Conservation (phyloP, 2,329 filamentous ascomycete genomes). For the Scedosporium dehoogii region DNA sequence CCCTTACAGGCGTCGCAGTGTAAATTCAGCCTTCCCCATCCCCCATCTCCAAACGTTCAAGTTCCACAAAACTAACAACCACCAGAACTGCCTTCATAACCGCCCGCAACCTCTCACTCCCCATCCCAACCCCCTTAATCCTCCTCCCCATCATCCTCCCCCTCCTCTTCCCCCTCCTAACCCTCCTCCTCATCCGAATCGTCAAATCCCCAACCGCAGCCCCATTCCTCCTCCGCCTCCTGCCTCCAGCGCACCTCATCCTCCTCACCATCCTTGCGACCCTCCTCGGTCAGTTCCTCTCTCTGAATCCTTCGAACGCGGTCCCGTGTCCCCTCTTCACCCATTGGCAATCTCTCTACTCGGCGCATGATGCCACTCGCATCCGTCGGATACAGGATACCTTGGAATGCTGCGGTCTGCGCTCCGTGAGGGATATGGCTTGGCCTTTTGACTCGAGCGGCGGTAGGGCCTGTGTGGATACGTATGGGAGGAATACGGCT, state of each 20-base stretch:
- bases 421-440: conserved; percentile 44
- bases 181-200: conserved; percentile 16
- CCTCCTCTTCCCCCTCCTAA: conserved; percentile 25
- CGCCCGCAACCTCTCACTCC: conserved; percentile 28
- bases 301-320: neutral
- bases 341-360: conserved; percentile 14
- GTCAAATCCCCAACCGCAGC: conserved; percentile 19
- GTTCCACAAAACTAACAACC: neutral
- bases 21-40: conserved; percentile 9
- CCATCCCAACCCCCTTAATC: conserved; percentile 24
- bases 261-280: conserved; percentile 33
- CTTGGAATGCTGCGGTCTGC: conserved; percentile 57
- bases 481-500: conserved; percentile 21
- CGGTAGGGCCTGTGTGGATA: conserved; percentile 35
- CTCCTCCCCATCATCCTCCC: conserved; percentile 29
- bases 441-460: conserved; percentile 45
- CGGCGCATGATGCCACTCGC: conserved; percentile 33
- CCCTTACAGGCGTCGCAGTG: conserved; percentile 21
- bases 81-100: conserved; percentile 29
- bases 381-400: conserved; percentile 55
- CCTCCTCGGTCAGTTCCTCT: conserved; percentile 20
- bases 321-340: conserved; percentile 11
- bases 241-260: conserved; percentile 18
- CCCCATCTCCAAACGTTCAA: neutral
- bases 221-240: conserved; percentile 13